Evolutionary conservation across 306 rosid species (phyloP), one percentile per base, ranked within the genome.

Genomic region (Ochetophila trinervis): DNA sequence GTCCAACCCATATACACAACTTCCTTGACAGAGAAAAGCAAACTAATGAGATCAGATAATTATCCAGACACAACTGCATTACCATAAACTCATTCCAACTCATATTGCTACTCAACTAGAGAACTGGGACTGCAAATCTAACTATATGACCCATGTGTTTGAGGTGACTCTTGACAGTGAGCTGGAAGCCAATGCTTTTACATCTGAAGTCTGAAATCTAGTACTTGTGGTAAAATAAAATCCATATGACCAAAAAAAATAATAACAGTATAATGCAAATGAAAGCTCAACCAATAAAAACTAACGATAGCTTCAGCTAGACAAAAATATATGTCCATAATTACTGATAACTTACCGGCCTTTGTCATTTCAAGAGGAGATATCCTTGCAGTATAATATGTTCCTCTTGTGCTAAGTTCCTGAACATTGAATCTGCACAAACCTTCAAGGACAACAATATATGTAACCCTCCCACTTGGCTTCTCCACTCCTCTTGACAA

Each of bases 401-500:
- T 86, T 74, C 98, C 98, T 80, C 96, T 93, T 67, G 88, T 93
- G 85, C 88, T 89, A 58, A 87, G 94, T 66, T 93, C 98, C 77
- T 93, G 91, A 62, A 93, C 90, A 62, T 71, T 87, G 82, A 93
- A 93, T 79, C 97, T 83, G 80, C 98, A 90, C 78, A 93, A 76
- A 69, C 98, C 98, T 89, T 93, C 98, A 68, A 93, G 94, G 77
- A 93, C 96, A 65, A 93, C 97, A 36, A 70, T 85, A 84, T 93
- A 93, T 3, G 98, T 93, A 69, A 93, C 98, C 77, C 96, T 87
- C 40, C 99, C 99, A 76, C 99, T 93, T 4, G 99, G 97, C 79
- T 93, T 93, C 88, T 93, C 99, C 76, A 93, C 99, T 68, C 99
- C 99, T 87, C 99, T 86, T 19, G 99, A 90, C 37, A 89, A 87